Conservation (phyloP, 768 basidiomycete genomes). For the Calvatia gigantea region DNA sequence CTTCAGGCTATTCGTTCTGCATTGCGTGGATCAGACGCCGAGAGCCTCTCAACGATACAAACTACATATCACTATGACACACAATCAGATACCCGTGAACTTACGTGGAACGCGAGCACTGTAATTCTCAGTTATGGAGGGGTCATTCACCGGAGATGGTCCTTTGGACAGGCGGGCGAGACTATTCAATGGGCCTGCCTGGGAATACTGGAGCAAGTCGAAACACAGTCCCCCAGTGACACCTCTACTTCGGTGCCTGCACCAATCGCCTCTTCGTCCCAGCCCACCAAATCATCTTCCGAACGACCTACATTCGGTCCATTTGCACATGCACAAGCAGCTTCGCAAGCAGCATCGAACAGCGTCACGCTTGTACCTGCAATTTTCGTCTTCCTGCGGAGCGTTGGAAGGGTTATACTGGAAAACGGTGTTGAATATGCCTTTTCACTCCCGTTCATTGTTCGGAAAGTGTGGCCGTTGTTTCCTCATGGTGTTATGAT, state of each 20-base stretch:
- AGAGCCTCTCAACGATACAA: slow-evolving; percentile 37
- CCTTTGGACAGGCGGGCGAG: slow-evolving; percentile 66
- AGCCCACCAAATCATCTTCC: slow-evolving; percentile 6
- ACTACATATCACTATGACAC: slow-evolving; percentile 36
- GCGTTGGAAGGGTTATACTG: slow-evolving; percentile 68
- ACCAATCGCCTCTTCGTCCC: slow-evolving; percentile 15
- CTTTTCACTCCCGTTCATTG: slow-evolving; percentile 78
- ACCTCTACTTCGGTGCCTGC: slow-evolving; percentile 28
- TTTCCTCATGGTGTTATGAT: slow-evolving; percentile 78
- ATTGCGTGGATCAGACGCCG: slow-evolving; percentile 51
- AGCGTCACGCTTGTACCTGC: slow-evolving; percentile 43
- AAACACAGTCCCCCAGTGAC: slow-evolving; percentile 26
- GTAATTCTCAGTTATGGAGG: slow-evolving; percentile 68
- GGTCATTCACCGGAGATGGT: slow-evolving; percentile 70
- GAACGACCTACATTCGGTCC: slow-evolving; percentile 50
- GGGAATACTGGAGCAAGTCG: slow-evolving; percentile 62
- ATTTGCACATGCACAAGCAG: slow-evolving; percentile 42
- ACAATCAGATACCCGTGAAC: slow-evolving; percentile 51
- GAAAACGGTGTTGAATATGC: slow-evolving; percentile 72
- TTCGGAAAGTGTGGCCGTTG: slow-evolving; percentile 75
- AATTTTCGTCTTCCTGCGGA: slow-evolving; percentile 76
- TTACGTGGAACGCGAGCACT: slow-evolving; percentile 64
- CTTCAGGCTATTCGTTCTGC: slow-evolving; percentile 58
- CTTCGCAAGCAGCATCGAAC: slow-evolving; percentile 33
- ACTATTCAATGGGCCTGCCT: slow-evolving; percentile 77